These are phyloP conservation scores for Taphrina flavorubra DNA, from an alignment of 1,139 yeast species.

Conservation along the genomic window DNA sequence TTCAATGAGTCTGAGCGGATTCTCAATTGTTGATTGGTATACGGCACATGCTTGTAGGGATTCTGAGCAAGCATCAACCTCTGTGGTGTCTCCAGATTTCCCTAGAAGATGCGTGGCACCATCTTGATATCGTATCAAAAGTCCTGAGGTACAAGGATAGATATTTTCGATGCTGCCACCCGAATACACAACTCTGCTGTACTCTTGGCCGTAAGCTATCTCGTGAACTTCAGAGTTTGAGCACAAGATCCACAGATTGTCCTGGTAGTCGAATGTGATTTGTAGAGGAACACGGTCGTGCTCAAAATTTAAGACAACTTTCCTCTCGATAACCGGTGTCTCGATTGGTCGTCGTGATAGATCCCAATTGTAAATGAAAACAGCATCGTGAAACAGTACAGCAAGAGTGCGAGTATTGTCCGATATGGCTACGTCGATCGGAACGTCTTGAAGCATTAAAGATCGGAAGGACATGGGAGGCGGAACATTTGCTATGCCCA, in stretches of 20 bases:
- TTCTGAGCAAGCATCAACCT: neutral
- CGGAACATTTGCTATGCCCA: constrained; percentile 85
- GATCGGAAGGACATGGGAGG: constrained; percentile 88
- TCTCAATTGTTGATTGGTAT: neutral
- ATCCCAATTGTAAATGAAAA: constrained; percentile 27
- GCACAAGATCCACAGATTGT: neutral
- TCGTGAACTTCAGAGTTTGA: constrained; percentile 1
- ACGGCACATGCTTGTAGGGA: neutral
- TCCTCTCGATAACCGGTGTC: neutral
- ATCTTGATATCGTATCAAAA: neutral
- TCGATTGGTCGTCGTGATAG: neutral
- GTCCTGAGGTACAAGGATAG: neutral
- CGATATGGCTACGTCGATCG: constrained; percentile 70
- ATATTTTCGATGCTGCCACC: neutral
- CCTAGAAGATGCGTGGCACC: neutral
- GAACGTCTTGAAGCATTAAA: constrained; percentile 60
- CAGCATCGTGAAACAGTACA: constrained; percentile 47
- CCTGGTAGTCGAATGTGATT: neutral
- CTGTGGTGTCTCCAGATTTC: neutral
- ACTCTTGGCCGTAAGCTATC: neutral
- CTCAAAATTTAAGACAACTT: neutral
- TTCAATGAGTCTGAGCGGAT: constrained; percentile 59
- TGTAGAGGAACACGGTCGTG: constrained; percentile 1
- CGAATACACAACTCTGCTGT: neutral
- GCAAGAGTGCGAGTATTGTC: constrained; percentile 67